These are phyloP conservation scores for Syzygium aromaticum DNA, from an alignment of 345 rosid genomes.

Conservation along the genomic window DNA sequence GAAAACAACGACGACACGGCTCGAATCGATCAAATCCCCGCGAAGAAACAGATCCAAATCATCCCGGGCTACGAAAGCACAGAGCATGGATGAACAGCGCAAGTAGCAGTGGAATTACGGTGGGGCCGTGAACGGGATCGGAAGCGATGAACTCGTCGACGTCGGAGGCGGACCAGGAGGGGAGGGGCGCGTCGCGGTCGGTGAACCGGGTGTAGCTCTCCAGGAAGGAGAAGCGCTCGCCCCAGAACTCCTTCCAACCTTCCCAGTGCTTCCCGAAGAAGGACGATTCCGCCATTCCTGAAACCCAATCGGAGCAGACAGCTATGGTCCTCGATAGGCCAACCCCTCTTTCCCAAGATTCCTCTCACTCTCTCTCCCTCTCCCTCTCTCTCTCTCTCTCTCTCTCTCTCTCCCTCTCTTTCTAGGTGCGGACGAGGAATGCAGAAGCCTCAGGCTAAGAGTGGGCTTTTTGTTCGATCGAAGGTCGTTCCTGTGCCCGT, in stretches of 20 bases:
- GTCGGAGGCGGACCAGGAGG: slow-evolving; percentile 79
- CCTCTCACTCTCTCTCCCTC: background rate
- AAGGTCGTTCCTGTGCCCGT: background rate
- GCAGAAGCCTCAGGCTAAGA: background rate
- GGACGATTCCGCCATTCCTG: slow-evolving; percentile 9
- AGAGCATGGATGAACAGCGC: background rate
- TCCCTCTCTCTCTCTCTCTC: background rate
- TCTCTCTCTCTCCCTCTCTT: background rate
- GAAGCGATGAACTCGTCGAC: slow-evolving; percentile 75
- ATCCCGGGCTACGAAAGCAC: background rate
- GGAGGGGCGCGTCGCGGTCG: slow-evolving; percentile 49
- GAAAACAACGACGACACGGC: too few species aligned
- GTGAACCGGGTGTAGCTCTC: slow-evolving; percentile 52
- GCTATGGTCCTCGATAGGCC: background rate
- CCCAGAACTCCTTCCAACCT: slow-evolving; percentile 62
- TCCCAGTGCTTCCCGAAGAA: slow-evolving; percentile 40
- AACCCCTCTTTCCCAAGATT: background rate
- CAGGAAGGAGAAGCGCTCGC: slow-evolving; percentile 43
- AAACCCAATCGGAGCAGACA: background rate
- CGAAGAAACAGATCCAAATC: background rate
- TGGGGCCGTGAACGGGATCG: slow-evolving; percentile 78
- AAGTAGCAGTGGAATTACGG: slow-evolving; percentile 25
- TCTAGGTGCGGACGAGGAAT: background rate
- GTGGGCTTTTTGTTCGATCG: background rate
- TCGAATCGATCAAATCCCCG: too few species aligned